Percentiles rank a stretch among this genome's conserved stretches.
These are phyloP conservation scores for Nannizziopsis arthrosporioides DNA, from an alignment of 2,329 filamentous ascomycete genomes.

Conservation along the genomic window DNA sequence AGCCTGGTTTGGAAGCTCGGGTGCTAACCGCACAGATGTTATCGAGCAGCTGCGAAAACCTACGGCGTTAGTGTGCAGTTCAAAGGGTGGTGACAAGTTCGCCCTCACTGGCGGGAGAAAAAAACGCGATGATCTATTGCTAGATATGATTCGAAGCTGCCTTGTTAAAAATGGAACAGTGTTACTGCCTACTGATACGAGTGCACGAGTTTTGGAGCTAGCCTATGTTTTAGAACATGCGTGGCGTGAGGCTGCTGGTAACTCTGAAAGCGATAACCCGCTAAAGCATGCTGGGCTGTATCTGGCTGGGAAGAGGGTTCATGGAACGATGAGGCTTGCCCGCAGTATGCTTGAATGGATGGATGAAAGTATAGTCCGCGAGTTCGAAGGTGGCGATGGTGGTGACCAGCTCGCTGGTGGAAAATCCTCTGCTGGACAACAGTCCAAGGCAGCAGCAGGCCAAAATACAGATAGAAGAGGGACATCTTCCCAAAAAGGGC, in stretches of 20 bases:
- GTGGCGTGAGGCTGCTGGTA: slow-evolving; percentile 58
- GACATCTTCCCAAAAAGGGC: slow-evolving; percentile 28
- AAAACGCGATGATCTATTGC: slow-evolving; percentile 72
- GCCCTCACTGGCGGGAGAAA: slow-evolving; percentile 60
- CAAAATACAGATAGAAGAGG: slow-evolving; percentile 31
- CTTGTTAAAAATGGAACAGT: slow-evolving; percentile 77
- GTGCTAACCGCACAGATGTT: slow-evolving; percentile 71
- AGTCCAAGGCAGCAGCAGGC: slow-evolving; percentile 23
- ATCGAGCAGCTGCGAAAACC: slow-evolving; percentile 88
- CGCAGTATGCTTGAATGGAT: slow-evolving; percentile 99
- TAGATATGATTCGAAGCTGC: slow-evolving; percentile 70
- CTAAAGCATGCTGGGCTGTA: slow-evolving; percentile 53
- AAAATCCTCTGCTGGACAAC: slow-evolving; percentile 34
- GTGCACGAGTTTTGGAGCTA: slow-evolving; percentile 82
- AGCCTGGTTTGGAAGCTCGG: slow-evolving; percentile 78
- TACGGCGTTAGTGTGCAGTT: slow-evolving; percentile 86
- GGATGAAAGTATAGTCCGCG: slow-evolving; percentile 86
- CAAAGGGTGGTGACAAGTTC: slow-evolving; percentile 61
- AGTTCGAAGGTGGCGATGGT: slow-evolving; percentile 60
- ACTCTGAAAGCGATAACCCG: slow-evolving; percentile 40
- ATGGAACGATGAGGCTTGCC: slow-evolving; percentile 79
- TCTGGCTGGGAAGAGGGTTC: slow-evolving; percentile 73
- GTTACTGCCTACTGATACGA: slow-evolving; percentile 86
- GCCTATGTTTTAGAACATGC: slow-evolving; percentile 86
- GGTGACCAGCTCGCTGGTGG: slow-evolving; percentile 24